Percentiles rank a stretch among this genome's conserved stretches.
phyloP scores from a whole-genome alignment of 2,329 filamentous ascomycete genomes.

The Botryosphaeria dothidea region DNA sequence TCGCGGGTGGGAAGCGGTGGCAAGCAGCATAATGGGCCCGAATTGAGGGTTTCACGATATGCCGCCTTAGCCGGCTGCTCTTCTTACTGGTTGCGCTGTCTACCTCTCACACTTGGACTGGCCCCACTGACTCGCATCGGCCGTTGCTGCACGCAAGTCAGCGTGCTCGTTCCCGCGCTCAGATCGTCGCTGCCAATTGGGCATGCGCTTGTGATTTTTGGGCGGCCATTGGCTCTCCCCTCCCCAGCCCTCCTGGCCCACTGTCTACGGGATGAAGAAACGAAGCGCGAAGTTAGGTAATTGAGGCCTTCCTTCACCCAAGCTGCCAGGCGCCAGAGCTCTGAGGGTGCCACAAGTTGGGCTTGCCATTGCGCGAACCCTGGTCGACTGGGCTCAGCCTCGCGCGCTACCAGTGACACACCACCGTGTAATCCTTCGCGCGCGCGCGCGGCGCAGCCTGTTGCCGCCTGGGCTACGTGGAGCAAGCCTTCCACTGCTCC shows the following conservation, averaged over 20 bases:
- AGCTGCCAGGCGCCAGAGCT: too few relatives aligned
- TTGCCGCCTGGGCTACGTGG: background rate
- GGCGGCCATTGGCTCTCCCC: background rate
- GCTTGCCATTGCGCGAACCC: background rate
- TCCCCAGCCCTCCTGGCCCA: background rate
- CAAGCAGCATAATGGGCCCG: background rate
- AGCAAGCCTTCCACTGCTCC: background rate
- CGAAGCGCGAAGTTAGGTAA: background rate
- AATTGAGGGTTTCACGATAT: conserved; percentile 5
- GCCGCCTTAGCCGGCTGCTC: background rate
- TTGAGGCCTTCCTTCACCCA: background rate
- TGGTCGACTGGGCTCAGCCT: conserved; percentile 8
- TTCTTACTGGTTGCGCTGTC: background rate
- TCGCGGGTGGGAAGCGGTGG: background rate
- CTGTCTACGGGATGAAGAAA: background rate
- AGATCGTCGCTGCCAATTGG: background rate
- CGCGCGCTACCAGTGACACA: conserved; percentile 3
- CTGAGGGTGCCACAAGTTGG: background rate
- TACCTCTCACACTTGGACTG: background rate
- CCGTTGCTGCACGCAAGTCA: background rate
- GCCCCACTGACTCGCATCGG: conserved; percentile 8
- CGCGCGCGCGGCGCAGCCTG: background rate
- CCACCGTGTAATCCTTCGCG: conserved; percentile 5
- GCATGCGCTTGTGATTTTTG: background rate
- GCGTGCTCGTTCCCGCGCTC: conserved; percentile 7